These are phyloP conservation scores for Nymphaea colorata DNA, from an alignment of 164 flowering plant genomes.

Conservation along the genomic window DNA sequence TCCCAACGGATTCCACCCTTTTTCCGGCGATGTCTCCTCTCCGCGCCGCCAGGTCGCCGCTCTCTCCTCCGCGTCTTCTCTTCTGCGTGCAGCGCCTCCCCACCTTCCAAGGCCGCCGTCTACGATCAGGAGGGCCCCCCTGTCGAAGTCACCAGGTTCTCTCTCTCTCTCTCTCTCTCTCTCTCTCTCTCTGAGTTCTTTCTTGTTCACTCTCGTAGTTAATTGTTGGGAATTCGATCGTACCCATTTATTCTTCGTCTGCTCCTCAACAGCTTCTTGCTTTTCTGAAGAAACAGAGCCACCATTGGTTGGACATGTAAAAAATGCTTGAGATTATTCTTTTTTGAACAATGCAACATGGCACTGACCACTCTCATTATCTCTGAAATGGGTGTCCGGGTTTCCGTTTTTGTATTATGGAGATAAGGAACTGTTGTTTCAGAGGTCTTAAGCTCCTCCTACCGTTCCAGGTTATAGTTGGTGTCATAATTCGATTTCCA, in stretches of 20 bases:
- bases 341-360: neutral
- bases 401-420: neutral
- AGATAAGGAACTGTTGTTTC: neutral
- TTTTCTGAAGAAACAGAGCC: neutral
- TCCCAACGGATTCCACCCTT: neutral
- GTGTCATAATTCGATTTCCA: neutral
- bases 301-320: neutral
- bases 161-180: neutral
- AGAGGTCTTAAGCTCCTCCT: neutral
- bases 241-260: neutral
- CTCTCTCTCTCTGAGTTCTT: neutral
- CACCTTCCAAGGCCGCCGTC: slow-evolving; percentile 78
- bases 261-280: neutral
- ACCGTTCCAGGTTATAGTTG: neutral
- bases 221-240: neutral
- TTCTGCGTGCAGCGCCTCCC: slow-evolving; percentile 48
- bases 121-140: slow-evolving; percentile 83
- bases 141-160: slow-evolving; percentile 65
- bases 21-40: neutral
- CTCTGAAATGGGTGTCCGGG: neutral
- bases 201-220: neutral
- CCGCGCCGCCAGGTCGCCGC: neutral
- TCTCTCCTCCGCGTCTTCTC: neutral
- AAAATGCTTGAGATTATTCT: too few relatives aligned
- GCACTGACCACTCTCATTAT: neutral